phyloP scores from a whole-genome alignment of 2,329 filamentous ascomycete genomes.

The Bipolaris oryzae region DNA sequence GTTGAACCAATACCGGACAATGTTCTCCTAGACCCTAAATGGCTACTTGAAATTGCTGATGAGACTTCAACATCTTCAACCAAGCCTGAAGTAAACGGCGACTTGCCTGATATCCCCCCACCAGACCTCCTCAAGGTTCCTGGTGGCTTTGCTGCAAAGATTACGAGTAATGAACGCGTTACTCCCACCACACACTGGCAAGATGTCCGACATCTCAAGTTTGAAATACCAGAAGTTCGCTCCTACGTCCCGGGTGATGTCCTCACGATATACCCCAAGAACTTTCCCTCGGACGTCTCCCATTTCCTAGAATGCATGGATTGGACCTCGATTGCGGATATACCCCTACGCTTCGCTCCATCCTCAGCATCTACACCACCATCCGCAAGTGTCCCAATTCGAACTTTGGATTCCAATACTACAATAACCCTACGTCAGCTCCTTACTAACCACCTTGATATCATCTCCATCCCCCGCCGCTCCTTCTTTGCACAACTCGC shows the following conservation, averaged over 20 bases:
- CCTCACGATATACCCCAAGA: slow-evolving; percentile 83
- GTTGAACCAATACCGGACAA: slow-evolving; percentile 74
- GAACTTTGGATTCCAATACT: slow-evolving; percentile 47
- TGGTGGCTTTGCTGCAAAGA: slow-evolving; percentile 60
- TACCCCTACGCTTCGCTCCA: slow-evolving; percentile 62
- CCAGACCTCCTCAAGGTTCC: slow-evolving; percentile 63
- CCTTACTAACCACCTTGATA: slow-evolving; percentile 82
- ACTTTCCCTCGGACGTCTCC: slow-evolving; percentile 81
- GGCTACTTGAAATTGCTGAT: slow-evolving; percentile 58
- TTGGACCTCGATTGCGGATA: slow-evolving; percentile 77
- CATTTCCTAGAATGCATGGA: slow-evolving; percentile 77
- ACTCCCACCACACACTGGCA: slow-evolving; percentile 86
- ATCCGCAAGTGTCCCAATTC: slow-evolving; percentile 47
- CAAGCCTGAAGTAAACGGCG: slow-evolving; percentile 4
- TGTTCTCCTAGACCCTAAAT: slow-evolving; percentile 77
- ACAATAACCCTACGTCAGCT: slow-evolving; percentile 73
- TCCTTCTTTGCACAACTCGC: slow-evolving; percentile 82
- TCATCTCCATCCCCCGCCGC: slow-evolving; percentile 85
- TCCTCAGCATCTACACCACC: slow-evolving; percentile 38
- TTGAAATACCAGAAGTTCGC: slow-evolving; percentile 56
- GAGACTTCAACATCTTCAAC: slow-evolving; percentile 9
- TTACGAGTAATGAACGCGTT: slow-evolving; percentile 72
- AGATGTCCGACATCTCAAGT: slow-evolving; percentile 81
- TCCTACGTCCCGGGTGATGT: slow-evolving; percentile 76
- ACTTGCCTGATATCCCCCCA: slow-evolving; percentile 39